Evolutionary conservation across 345 rosid genomes (phyloP).

Genomic region (Arabidopsis arenosa): DNA sequence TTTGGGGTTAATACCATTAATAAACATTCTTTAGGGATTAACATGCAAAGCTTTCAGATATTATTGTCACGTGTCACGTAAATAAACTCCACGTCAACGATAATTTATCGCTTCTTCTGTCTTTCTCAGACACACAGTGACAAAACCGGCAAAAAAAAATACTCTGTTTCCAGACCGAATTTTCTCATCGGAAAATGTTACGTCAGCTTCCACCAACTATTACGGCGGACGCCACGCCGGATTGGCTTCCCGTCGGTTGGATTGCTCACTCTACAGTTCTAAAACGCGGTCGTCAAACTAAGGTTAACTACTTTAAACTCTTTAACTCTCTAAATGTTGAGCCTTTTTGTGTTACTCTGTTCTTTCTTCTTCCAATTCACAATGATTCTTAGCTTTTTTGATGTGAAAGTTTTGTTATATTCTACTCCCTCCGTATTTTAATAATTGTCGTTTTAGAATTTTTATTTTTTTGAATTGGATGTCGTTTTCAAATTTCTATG

Average conservation of each 20-base stretch:
- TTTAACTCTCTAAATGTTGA: not conserved
- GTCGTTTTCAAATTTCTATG: no score
- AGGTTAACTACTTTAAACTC: constrained; percentile 39
- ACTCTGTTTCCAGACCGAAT: constrained; percentile 5
- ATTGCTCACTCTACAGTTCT: constrained; percentile 43
- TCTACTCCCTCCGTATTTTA: no score
- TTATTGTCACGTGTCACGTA: constrained; percentile 19
- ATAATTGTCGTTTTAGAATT: no score
- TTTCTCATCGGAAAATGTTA: constrained; percentile 33
- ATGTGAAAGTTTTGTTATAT: not conserved
- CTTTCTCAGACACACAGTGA: constrained; percentile 18
- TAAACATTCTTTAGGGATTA: not conserved
- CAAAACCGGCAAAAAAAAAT: not conserved
- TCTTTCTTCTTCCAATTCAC: constrained; percentile 1
- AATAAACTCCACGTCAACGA: not conserved
- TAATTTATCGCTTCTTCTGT: constrained; percentile 14
- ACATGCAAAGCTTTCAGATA: constrained; percentile 8
- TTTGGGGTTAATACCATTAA: not conserved
- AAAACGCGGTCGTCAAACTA: constrained; percentile 57
- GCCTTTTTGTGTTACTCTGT: not conserved
- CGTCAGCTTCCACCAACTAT: constrained; percentile 44
- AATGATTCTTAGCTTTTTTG: not conserved
- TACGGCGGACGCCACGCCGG: constrained; percentile 43
- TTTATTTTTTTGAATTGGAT: no score
- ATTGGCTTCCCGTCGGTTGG: constrained; percentile 67